phyloP scores from a whole-genome alignment of 768 basidiomycete species.

The Xerocomellus dryophilus region DNA sequence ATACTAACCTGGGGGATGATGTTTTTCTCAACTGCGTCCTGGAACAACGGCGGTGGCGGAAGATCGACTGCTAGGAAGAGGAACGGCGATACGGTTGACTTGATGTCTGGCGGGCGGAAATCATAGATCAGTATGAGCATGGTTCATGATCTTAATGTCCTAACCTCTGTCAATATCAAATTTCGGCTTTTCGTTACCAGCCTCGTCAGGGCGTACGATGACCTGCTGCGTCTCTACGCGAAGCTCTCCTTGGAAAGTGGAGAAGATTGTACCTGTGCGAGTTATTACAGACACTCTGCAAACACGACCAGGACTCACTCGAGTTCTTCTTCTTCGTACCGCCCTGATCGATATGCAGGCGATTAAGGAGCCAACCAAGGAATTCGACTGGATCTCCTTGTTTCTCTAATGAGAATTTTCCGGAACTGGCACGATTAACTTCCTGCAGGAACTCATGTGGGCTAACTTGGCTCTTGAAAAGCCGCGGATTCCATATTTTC shows the following conservation, averaged over 20 bases:
- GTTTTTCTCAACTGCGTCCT: slow-evolving; percentile 94
- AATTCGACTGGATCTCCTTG: slow-evolving; percentile 98
- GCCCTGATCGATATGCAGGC: slow-evolving; percentile 87
- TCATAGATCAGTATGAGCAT: slow-evolving; percentile 19
- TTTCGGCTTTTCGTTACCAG: slow-evolving; percentile 74
- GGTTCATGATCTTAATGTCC: slow-evolving; percentile 18
- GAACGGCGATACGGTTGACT: slow-evolving; percentile 82
- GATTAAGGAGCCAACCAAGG: slow-evolving; percentile 91
- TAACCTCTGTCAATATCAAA: slow-evolving; percentile 95
- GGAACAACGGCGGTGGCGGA: slow-evolving; percentile 96
- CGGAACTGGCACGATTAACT: slow-evolving; percentile 82
- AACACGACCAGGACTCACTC: slow-evolving; percentile 51
- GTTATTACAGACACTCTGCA: slow-evolving; percentile 19
- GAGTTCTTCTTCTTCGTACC: slow-evolving; percentile 92
- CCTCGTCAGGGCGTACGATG: slow-evolving; percentile 73
- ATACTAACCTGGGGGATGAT: slow-evolving; percentile 98
- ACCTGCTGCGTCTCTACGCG: slow-evolving; percentile 93
- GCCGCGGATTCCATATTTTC: slow-evolving; percentile 92
- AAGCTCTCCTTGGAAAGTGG: slow-evolving; percentile 91
- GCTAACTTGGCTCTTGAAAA: slow-evolving; percentile 97
- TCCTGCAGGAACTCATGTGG: slow-evolving; percentile 99
- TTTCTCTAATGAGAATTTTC: slow-evolving; percentile 89
- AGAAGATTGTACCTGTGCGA: slow-evolving; percentile 78
- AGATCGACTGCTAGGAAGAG: slow-evolving; percentile 94
- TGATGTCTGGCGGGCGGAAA: slow-evolving; percentile 63